Evolutionary conservation across 768 basidiomycete species (phyloP).

Genomic region (Tubosaeta brunneosetosa): DNA sequence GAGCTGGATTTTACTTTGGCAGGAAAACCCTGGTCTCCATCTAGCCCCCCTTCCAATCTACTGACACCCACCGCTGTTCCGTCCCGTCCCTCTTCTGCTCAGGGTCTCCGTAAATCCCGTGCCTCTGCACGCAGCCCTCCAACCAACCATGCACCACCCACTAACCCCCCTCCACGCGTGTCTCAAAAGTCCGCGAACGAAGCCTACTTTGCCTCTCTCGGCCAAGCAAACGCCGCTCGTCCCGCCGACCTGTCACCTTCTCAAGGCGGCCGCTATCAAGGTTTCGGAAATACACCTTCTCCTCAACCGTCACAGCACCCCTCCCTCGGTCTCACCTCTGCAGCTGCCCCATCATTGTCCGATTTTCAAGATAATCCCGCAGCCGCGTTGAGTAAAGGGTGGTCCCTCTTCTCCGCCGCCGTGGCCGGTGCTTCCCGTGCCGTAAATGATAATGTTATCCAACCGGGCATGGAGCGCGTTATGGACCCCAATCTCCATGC

Average conservation of each 20-base stretch:
- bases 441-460: slow-evolving; percentile 83
- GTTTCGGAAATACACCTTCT: slow-evolving; percentile 85
- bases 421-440: slow-evolving; percentile 74
- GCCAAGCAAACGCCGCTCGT: slow-evolving; percentile 74
- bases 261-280: slow-evolving; percentile 90
- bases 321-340: slow-evolving; percentile 69
- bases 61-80: slow-evolving; percentile 37
- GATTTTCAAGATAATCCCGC: slow-evolving; percentile 87
- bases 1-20: slow-evolving; percentile 77
- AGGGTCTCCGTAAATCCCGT: slow-evolving; percentile 85
- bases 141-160: slow-evolving; percentile 52
- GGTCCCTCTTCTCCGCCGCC: slow-evolving; percentile 90
- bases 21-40: slow-evolving; percentile 75
- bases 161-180: slow-evolving; percentile 34
- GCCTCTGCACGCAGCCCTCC: slow-evolving; percentile 55
- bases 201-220: slow-evolving; percentile 77
- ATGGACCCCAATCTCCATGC: slow-evolving; percentile 77
- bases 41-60: slow-evolving; percentile 54
- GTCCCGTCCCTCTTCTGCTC: slow-evolving; percentile 64
- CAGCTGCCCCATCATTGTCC: slow-evolving; percentile 67
- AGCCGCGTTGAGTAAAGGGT: slow-evolving; percentile 85
- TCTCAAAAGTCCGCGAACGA: slow-evolving; percentile 84
- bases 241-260: slow-evolving; percentile 81
- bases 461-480: slow-evolving; percentile 81
- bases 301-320: slow-evolving; percentile 54